Evolutionary conservation across 176 grass and related monocot genomes (phyloP), one percentile per base, ranked within the genome.

Genomic region (Typha latifolia): DNA sequence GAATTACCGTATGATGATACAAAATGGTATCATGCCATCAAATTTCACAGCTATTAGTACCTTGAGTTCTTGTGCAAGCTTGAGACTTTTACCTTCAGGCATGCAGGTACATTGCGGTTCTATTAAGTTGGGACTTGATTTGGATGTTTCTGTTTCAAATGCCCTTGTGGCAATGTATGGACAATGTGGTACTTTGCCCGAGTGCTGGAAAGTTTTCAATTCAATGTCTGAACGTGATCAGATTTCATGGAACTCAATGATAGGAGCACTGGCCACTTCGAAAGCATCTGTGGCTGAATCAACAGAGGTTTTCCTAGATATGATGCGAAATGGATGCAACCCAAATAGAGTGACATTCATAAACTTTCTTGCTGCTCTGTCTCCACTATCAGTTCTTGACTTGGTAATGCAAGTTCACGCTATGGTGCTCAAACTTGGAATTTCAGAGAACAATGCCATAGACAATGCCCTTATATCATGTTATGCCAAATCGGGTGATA

Each of bases 181-280:
- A 73, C 82, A 81, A 81, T 89, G 82, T 78, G 77, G 74, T 80
- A 69, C 66, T 61, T 69, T 78, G 43, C 61, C 50, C 27, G 82
- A 89, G 12, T 89, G 73, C 80, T 82, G 78, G 85, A 74, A 85
- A 49, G 70, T 94, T 77, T 94, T 94, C 73, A 76, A 66, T 32
- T 77, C 64, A 31, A 89, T 89, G 80, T 23, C 62, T 64, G 71
- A 72, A 67, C 67, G 86, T 51, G 90, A 94, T 73, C 74, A 69
- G 70, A 66, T 94, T 66, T 94, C 85, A 55, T 94, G 90, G 85
- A 94, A 94, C 34, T 83, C 85, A 75, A 83, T 94, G 49, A 86
- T 89, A 53, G 85, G 90, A 31, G 80, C 81, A 71, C 72, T 89
- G 62, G 74, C 73, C 47, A 84, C 61, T 75, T 89, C 71, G 32